These are phyloP conservation scores for Mycena latifolia DNA, from an alignment of 768 basidiomycete species.

Conservation along the genomic window DNA sequence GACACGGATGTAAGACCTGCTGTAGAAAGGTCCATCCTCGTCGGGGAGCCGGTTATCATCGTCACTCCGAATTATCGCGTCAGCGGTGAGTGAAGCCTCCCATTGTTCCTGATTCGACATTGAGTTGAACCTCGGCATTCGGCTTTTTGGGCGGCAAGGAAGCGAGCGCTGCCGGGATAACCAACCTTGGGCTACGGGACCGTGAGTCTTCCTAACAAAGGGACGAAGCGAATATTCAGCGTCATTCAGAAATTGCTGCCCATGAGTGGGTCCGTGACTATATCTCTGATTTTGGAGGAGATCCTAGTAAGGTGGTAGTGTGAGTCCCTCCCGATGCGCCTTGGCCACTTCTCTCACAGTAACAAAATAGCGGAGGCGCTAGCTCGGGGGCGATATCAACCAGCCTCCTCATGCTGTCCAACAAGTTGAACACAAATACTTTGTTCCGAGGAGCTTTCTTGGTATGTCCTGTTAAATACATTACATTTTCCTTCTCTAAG, in stretches of 20 bases:
- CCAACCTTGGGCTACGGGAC: neutral
- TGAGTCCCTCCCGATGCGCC: neutral
- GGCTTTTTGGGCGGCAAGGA: neutral
- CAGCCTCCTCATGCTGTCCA: neutral
- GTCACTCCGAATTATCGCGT: neutral
- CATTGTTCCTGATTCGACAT: neutral
- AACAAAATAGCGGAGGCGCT: conserved; percentile 1
- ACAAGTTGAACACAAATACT: neutral
- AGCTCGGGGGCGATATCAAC: conserved; percentile 12
- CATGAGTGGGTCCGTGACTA: conserved; percentile 52
- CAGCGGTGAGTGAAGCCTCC: neutral
- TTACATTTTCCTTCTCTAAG: neutral
- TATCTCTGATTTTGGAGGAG: conserved; percentile 52
- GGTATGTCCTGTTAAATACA: neutral
- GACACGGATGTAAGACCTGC: too few species aligned
- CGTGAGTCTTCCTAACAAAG: neutral
- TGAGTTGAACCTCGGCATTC: neutral
- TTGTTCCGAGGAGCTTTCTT: conserved; percentile 15
- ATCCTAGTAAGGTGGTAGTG: conserved; percentile 34
- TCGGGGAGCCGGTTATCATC: neutral
- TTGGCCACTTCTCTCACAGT: neutral
- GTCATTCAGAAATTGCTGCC: conserved; percentile 33
- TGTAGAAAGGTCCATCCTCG: neutral
- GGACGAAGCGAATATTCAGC: too few species aligned
- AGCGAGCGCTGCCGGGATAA: neutral